A percentile compares a stretch with the other conserved stretches of the same genome.
Conservation (phyloP, 768 basidiomycete species). For the Hygrophoropsis aurantiaca region DNA sequence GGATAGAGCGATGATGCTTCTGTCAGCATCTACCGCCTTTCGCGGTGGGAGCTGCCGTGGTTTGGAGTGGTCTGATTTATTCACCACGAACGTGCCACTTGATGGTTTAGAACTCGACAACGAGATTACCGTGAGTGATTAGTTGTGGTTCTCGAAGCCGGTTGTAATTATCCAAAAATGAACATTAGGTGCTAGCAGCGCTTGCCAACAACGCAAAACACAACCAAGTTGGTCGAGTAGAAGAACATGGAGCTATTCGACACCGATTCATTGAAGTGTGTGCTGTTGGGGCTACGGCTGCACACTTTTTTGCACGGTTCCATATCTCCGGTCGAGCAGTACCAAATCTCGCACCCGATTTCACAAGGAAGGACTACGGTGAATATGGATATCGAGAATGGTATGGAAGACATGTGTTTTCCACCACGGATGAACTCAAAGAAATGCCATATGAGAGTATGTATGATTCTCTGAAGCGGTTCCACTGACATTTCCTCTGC, state of each 20-base stretch:
- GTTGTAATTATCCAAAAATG: background rate
- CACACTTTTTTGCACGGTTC: slow-evolving; percentile 29
- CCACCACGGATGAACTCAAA: slow-evolving; percentile 3
- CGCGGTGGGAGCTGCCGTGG: slow-evolving; percentile 27
- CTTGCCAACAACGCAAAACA: slow-evolving; percentile 31
- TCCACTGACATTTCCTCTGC: background rate
- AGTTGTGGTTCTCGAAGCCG: no score
- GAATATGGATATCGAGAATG: slow-evolving; percentile 28
- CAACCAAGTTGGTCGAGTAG: slow-evolving; percentile 29
- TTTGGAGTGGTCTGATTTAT: slow-evolving; percentile 25
- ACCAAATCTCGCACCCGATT: slow-evolving; percentile 28
- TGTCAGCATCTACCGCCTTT: slow-evolving; percentile 24
- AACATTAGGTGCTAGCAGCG: slow-evolving; percentile 24
- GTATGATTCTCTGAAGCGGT: slow-evolving; percentile 8
- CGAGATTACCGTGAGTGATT: no score
- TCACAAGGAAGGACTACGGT: slow-evolving; percentile 16
- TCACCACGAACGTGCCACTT: slow-evolving; percentile 1
- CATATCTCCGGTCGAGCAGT: slow-evolving; percentile 20
- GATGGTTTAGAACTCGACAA: background rate
- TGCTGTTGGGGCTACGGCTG: slow-evolving; percentile 23
- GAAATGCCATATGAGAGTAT: slow-evolving; percentile 32
- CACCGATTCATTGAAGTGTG: slow-evolving; percentile 30
- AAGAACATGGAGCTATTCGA: slow-evolving; percentile 30
- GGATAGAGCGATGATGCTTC: slow-evolving; percentile 31
- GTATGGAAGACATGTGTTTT: slow-evolving; percentile 28